phyloP scores from a whole-genome alignment of 2,329 filamentous ascomycete species.

The Aspergillus persii region DNA sequence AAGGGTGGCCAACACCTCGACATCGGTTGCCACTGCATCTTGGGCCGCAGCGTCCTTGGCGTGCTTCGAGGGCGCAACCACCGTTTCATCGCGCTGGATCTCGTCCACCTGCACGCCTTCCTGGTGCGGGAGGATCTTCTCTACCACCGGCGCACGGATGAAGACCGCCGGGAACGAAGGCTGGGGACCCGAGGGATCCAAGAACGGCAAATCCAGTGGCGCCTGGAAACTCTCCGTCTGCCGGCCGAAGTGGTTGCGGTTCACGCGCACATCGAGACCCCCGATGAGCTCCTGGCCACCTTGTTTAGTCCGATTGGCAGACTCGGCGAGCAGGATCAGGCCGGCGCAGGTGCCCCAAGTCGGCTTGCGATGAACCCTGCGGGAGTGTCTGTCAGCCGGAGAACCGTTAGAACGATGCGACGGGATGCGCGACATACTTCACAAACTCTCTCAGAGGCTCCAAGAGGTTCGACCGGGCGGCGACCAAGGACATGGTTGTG shows the following conservation, averaged over 20 bases:
- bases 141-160: slow-evolving; percentile 90
- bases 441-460: slow-evolving; percentile 87
- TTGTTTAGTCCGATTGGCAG: slow-evolving; percentile 82
- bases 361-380: slow-evolving; percentile 70
- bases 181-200: slow-evolving; percentile 40
- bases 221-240: slow-evolving; percentile 90
- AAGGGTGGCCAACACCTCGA: slow-evolving; percentile 59
- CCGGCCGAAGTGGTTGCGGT: slow-evolving; percentile 91
- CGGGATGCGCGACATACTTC: slow-evolving; percentile 59
- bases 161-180: slow-evolving; percentile 77
- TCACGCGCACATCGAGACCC: slow-evolving; percentile 83
- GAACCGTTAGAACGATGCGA: background rate
- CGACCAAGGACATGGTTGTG: slow-evolving; percentile 87
- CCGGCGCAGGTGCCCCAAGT: slow-evolving; percentile 97
- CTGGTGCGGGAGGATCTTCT: slow-evolving; percentile 64
- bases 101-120: slow-evolving; percentile 54
- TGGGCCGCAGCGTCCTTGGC: slow-evolving; percentile 47
- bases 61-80: slow-evolving; percentile 57
- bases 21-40: slow-evolving; percentile 46
- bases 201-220: slow-evolving; percentile 69
- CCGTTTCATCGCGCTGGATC: slow-evolving; percentile 47
- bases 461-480: slow-evolving; percentile 73
- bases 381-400: slow-evolving; percentile 12
- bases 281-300: slow-evolving; percentile 92
- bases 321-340: slow-evolving; percentile 83